Percentiles rank a stretch among this genome's conserved stretches.
Conservation (phyloP, 2,329 filamentous ascomycete genomes). For the Claviceps digitariae region DNA sequence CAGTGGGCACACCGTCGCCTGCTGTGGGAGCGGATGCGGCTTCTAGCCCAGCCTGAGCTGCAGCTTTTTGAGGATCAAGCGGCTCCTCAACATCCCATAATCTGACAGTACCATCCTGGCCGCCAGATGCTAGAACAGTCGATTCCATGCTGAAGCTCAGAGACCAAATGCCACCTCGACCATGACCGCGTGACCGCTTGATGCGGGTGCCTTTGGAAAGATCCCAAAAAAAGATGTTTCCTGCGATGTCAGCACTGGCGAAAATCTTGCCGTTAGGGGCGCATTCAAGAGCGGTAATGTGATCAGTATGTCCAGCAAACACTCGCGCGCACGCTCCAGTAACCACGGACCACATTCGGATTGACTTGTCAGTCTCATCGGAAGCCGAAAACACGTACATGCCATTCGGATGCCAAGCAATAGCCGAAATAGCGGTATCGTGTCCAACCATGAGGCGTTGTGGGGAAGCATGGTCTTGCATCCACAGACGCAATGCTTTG, state of each 20-base stretch:
- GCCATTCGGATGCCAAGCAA: constrained; percentile 92
- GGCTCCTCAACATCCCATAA: constrained; percentile 82
- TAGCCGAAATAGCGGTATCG: constrained; percentile 78
- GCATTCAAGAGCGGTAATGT: constrained; percentile 73
- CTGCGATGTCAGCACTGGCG: constrained; percentile 79
- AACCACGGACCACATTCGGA: constrained; percentile 93
- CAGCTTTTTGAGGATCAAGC: constrained; percentile 49
- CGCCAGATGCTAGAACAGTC: constrained; percentile 76
- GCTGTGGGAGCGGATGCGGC: constrained; percentile 29
- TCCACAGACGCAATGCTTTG: constrained; percentile 81
- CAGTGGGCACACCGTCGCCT: constrained; percentile 25
- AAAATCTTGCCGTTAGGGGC: constrained; percentile 78
- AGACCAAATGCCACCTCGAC: constrained; percentile 85
- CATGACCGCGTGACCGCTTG: constrained; percentile 89
- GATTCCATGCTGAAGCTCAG: constrained; percentile 90
- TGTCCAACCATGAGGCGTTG: constrained; percentile 84
- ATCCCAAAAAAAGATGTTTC: constrained; percentile 91
- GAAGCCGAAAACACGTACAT: constrained; percentile 89
- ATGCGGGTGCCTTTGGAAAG: constrained; percentile 71
- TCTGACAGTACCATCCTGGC: constrained; percentile 82
- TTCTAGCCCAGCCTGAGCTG: constrained; percentile 28
- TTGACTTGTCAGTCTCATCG: constrained; percentile 71
- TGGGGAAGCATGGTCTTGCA: constrained; percentile 81
- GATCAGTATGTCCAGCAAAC: constrained; percentile 82
- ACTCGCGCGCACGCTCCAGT: constrained; percentile 80